Evolutionary conservation across 2,329 filamentous ascomycete genomes (phyloP).

Genomic region (Claviceps monticola): DNA sequence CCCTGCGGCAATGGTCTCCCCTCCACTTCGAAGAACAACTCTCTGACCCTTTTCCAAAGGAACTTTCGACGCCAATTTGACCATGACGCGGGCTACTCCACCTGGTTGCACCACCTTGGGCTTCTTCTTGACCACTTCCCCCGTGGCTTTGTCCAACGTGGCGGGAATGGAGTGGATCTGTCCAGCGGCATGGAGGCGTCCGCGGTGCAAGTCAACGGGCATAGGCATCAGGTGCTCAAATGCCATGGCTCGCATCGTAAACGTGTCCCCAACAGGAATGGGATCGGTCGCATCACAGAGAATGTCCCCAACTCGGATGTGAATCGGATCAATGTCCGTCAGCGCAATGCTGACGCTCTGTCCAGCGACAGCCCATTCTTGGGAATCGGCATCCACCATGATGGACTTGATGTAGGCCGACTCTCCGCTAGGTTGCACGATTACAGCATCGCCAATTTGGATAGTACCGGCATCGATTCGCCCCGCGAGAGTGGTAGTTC

Average conservation of each 20-base stretch:
- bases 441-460: constrained; percentile 68
- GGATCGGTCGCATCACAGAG: constrained; percentile 58
- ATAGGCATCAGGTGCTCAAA: constrained; percentile 86
- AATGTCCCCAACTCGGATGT: constrained; percentile 74
- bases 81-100: constrained; percentile 59
- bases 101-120: constrained; percentile 74
- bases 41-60: constrained; percentile 70
- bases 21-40: constrained; percentile 67
- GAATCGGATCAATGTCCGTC: constrained; percentile 67
- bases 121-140: constrained; percentile 65
- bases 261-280: constrained; percentile 55
- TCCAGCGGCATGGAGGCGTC: constrained; percentile 66
- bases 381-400: constrained; percentile 56
- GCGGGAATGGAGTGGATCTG: constrained; percentile 59
- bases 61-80: constrained; percentile 60
- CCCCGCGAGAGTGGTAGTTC: constrained; percentile 73
- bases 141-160: constrained; percentile 64
- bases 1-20: constrained; percentile 78
- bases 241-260: constrained; percentile 73
- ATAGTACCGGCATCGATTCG: constrained; percentile 73
- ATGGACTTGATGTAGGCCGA: constrained; percentile 70
- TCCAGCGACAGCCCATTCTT: constrained; percentile 85
- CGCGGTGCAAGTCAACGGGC: constrained; percentile 77
- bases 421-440: constrained; percentile 71
- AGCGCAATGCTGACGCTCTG: constrained; percentile 81